Evolutionary conservation across 345 rosid species (phyloP).

Genomic region (Nasturtium officinale): DNA sequence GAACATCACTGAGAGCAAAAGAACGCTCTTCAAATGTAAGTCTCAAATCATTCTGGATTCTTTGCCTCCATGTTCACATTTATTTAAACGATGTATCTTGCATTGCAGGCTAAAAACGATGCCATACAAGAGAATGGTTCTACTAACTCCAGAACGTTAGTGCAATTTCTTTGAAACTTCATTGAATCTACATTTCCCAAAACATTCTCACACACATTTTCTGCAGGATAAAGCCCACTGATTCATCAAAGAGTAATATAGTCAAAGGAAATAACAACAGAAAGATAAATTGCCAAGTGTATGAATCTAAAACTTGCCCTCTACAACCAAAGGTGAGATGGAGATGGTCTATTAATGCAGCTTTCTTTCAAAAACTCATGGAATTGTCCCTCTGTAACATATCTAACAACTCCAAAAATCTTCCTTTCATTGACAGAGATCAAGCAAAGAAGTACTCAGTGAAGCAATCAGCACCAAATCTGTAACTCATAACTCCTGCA

Average conservation of each 20-base stretch:
- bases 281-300: slow-evolving; percentile 23
- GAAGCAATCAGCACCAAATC: slow-evolving; percentile 24
- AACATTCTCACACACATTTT: slow-evolving; percentile 7
- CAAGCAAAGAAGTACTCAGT: slow-evolving; percentile 23
- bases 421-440: slow-evolving; percentile 25
- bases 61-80: background rate
- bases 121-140: slow-evolving; percentile 1
- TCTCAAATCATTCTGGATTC: background rate
- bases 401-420: background rate
- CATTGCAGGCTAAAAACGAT: slow-evolving; percentile 33
- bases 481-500: slow-evolving; percentile 31
- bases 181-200: background rate
- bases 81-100: background rate
- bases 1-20: slow-evolving; percentile 33
- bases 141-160: slow-evolving; percentile 35
- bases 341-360: background rate
- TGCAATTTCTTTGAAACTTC: slow-evolving; percentile 16
- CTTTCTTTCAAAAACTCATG: background rate
- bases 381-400: background rate
- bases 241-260: slow-evolving; percentile 24
- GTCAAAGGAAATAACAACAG: slow-evolving; percentile 23
- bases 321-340: slow-evolving; percentile 19
- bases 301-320: slow-evolving; percentile 22
- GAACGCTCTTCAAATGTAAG: slow-evolving; percentile 33
- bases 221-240: slow-evolving; percentile 24